Evolutionary conservation across 805 yeast species (phyloP).

Genomic region (Candida ascalaphidarum): DNA sequence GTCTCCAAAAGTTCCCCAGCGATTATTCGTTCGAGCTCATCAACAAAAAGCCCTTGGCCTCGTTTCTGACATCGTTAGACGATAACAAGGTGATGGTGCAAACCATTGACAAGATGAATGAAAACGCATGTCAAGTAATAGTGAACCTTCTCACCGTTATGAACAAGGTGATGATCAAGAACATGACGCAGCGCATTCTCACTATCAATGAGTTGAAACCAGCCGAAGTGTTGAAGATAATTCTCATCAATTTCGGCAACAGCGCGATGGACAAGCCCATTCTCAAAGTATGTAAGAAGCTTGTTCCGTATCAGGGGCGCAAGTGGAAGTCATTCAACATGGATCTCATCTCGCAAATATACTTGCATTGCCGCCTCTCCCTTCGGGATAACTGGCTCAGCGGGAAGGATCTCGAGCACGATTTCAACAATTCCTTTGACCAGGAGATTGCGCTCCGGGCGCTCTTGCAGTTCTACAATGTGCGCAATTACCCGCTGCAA

Average conservation of each 20-base stretch:
- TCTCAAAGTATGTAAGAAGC: slow-evolving; percentile 63
- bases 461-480: slow-evolving; percentile 67
- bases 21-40: slow-evolving; percentile 14
- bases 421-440: slow-evolving; percentile 67
- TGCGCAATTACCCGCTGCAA: slow-evolving; percentile 42
- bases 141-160: slow-evolving; percentile 46
- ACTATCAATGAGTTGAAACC: slow-evolving; percentile 56
- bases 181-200: slow-evolving; percentile 62
- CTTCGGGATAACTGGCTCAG: slow-evolving; percentile 82
- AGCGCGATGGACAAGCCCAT: slow-evolving; percentile 57
- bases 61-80: slow-evolving; percentile 17
- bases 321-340: slow-evolving; percentile 91
- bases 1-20: slow-evolving; percentile 13
- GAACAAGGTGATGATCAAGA: slow-evolving; percentile 52
- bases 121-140: slow-evolving; percentile 39
- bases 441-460: slow-evolving; percentile 83
- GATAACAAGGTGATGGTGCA: slow-evolving; percentile 17
- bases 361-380: slow-evolving; percentile 61
- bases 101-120: slow-evolving; percentile 21
- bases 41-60: slow-evolving; percentile 19
- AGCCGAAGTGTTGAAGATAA: slow-evolving; percentile 49
- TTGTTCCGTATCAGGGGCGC: slow-evolving; percentile 85
- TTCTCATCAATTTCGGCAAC: slow-evolving; percentile 51
- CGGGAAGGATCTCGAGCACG: slow-evolving; percentile 71
- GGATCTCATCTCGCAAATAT: slow-evolving; percentile 87